These are phyloP conservation scores for Phaffia australis DNA, from an alignment of 768 basidiomycete species.

Conservation along the genomic window DNA sequence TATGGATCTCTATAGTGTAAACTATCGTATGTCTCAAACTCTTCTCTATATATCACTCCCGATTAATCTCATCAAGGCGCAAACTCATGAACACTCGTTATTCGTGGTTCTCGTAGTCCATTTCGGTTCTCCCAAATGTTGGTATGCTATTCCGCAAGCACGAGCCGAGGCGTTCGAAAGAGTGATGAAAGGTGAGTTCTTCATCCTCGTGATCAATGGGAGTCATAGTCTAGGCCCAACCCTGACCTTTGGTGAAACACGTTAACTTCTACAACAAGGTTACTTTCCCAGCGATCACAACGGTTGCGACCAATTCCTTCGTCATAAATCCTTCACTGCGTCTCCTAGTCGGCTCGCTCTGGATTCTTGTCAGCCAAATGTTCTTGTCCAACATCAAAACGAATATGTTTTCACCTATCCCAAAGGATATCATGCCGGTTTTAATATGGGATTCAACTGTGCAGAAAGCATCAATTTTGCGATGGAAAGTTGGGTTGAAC, in stretches of 20 bases:
- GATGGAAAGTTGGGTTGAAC: conserved; percentile 80
- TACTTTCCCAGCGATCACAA: conserved; percentile 81
- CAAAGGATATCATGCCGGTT: conserved; percentile 89
- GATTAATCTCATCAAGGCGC: not conserved
- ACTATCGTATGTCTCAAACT: conserved; percentile 48
- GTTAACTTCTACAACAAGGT: conserved; percentile 42
- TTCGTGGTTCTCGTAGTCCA: conserved; percentile 45
- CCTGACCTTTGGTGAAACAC: not conserved
- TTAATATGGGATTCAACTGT: conserved; percentile 92
- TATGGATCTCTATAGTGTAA: conserved; percentile 79
- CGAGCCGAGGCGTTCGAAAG: conserved; percentile 72
- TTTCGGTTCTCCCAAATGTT: conserved; percentile 86
- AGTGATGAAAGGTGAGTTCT: conserved; percentile 64
- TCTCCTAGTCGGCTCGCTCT: conserved; percentile 74
- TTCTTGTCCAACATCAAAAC: conserved; percentile 80
- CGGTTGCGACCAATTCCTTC: conserved; percentile 80
- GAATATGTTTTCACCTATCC: conserved; percentile 96
- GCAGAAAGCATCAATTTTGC: conserved; percentile 98
- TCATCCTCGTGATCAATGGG: not conserved
- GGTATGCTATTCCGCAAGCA: conserved; percentile 91
- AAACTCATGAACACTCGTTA: not conserved
- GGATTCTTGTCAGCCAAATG: conserved; percentile 69
- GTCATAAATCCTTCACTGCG: conserved; percentile 91
- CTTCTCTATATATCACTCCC: not conserved
- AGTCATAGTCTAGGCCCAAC: not conserved